Evolutionary conservation across 108 stramenopile genomes (phyloP), one percentile per base, ranked within the genome.

Genomic region (Nannochloropsis salina): DNA sequence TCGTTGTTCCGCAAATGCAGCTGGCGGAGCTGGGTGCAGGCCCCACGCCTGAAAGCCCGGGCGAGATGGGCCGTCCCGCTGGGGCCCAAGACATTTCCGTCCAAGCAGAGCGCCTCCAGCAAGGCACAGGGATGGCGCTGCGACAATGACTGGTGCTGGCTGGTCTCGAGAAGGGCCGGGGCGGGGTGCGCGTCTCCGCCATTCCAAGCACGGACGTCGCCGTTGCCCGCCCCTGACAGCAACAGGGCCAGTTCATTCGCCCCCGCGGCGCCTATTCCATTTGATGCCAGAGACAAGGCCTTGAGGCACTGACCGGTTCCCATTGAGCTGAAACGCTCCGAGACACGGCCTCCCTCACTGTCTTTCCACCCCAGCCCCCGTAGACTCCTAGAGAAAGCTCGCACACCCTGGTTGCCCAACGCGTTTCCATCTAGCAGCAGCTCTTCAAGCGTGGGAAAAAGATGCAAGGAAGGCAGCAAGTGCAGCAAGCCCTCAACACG

Each of bases 401-500:
- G 61, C 15, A 74, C 61, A n/a, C 61, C 61, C n/a, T 6, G 61
- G n/a, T 74, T 74, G 3, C 61, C 61, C 61, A 74, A n/a, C 2
- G 61, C 61, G 61, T 74, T 74, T 6, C 61, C 61, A 74, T 74
- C 61, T n/a, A 74, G n/a, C 20, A 74, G 61, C 8, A 74, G 2
- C 61, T 74, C 61, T 74, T 74, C 61, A n/a, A 74, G 61, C 8
- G 6, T 2, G n/a, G 61, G 61, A 3, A 74, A n/a, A 74, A n/a
- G 8, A 3, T n/a, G 15, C 15, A 74, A 6, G n/a, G 61, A 74
- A 2, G 61, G 61, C 61, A 74, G 61, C n/a, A 74, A 6, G 15
- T 74, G 61, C n/a, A 15, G 61, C n/a, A 74, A n/a, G n/a, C 61
- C 61, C n/a, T 74, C 61, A n/a, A n/a, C 61, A 74, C 61, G 20